Base-by-base conservation (phyloP, 371 early-diverging fungal genomes). In the Lichtheimia ornata region DNA sequence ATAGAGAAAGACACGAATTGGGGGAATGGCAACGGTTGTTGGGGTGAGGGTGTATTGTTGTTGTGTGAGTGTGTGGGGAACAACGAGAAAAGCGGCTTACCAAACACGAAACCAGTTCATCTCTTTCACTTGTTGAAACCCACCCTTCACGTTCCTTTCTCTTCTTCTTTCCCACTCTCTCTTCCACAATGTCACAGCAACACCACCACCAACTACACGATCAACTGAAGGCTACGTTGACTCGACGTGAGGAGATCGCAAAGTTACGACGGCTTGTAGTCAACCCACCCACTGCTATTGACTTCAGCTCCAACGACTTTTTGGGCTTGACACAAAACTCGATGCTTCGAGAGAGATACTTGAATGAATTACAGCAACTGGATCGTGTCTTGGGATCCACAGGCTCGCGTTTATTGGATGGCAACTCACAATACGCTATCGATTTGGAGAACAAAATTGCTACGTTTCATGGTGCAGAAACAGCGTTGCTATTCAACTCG, bases 221-320 rank as follows among this genome's bases (percentile, higher is more conserved):
- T 35, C 62, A 66, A 35, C 62, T 74, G 20, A 56, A 61, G 35
- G 57, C 59, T 1, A 58, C 52, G 5, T 60, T 80, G 40, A 40
- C 57, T 11, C 70, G 69, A 55, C 69, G 81, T 53, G 73, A 70
- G 22, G 67, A 72, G 18, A 77, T 75, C 60, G 72, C 73, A 4
- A 80, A 77, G 61, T 50, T 77, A 17, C 73, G 81, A 28, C 63
- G 70, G 53, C 70, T 81, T 11, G 75, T 78, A 6, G 69, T 76
- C 40, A 81, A 78, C 54, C 67, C 65, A 28, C 22, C 62, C 13
- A 50, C 63, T 41, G 64, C 72, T 25, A 72, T 81, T 27, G 94
- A 93, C 66, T 93, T 93, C 69, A 85, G 89, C 20, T 91, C 91
- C 50, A 93, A 93, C 72, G 92, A 93, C 66, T 93, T 91, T 73